These are phyloP conservation scores for Artemisia argyi DNA, from an alignment of 129 eudicot genomes.

Conservation along the genomic window DNA sequence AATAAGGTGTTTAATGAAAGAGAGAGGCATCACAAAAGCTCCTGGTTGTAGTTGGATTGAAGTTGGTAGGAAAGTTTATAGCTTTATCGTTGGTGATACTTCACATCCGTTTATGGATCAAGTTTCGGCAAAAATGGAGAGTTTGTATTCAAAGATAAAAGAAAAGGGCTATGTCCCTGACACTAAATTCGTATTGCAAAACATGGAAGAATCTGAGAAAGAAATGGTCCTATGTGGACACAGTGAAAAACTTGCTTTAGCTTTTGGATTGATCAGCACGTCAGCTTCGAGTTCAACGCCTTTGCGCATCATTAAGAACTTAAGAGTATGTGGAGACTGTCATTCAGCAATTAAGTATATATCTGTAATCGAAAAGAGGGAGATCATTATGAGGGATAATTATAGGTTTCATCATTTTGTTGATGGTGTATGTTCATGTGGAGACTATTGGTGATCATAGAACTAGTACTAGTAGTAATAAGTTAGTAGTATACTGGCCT, in stretches of 20 bases:
- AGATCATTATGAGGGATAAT: constrained; percentile 44
- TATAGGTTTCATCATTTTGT: constrained; percentile 50
- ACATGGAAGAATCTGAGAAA: constrained; percentile 42
- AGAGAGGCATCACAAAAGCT: constrained; percentile 28
- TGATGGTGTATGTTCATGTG: constrained; percentile 50
- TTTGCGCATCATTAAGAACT: constrained; percentile 41
- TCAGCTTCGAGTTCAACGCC: constrained; percentile 21
- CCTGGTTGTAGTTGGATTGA: constrained; percentile 53
- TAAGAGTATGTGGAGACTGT: constrained; percentile 49
- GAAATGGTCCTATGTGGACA: constrained; percentile 36
- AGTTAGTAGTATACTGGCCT: background rate
- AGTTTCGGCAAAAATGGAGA: constrained; percentile 26
- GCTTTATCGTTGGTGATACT: constrained; percentile 39
- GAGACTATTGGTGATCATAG: constrained; percentile 48
- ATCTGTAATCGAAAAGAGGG: constrained; percentile 34
- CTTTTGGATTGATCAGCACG: constrained; percentile 41
- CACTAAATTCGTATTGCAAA: constrained; percentile 40
- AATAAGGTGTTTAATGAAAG: constrained; percentile 41
- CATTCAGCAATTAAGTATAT: constrained; percentile 40
- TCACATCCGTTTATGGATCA: constrained; percentile 37
- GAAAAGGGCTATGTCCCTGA: constrained; percentile 44
- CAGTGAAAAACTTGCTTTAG: constrained; percentile 48
- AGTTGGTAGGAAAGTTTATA: constrained; percentile 36
- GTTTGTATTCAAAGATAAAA: constrained; percentile 23
- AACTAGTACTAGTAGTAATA: background rate